These are phyloP conservation scores for Dendrobium officinale DNA, from an alignment of 106 monocot genomes.

Conservation along the genomic window DNA sequence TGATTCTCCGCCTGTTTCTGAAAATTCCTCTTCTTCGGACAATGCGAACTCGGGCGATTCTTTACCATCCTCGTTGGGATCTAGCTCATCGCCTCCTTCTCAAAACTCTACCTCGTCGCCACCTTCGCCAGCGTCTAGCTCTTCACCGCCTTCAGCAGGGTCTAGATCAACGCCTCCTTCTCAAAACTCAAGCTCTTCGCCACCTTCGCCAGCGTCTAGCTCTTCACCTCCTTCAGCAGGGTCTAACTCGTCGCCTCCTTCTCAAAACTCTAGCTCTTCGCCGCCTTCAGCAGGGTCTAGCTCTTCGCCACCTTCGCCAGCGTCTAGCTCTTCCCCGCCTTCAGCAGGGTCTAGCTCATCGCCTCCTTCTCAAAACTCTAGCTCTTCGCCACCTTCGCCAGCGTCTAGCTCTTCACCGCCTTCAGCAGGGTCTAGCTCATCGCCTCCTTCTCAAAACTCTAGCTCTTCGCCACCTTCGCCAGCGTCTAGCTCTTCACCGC, in stretches of 20 bases:
- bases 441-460: background rate
- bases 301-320: slow-evolving; percentile 5
- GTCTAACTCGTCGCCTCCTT: background rate
- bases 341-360: background rate
- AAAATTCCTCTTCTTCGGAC: background rate
- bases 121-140: background rate
- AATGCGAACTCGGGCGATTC: background rate
- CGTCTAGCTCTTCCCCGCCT: slow-evolving; percentile 2
- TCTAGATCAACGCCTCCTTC: background rate
- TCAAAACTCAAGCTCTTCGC: background rate
- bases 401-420: background rate
- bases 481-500: background rate
- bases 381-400: slow-evolving; percentile 5
- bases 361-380: background rate
- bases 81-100: no score
- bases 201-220: slow-evolving; percentile 3
- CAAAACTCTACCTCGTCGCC: no score
- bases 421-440: background rate
- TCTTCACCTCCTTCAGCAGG: background rate
- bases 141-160: slow-evolving; percentile 3
- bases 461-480: slow-evolving; percentile 7
- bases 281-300: background rate
- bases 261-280: background rate
- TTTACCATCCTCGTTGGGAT: background rate
- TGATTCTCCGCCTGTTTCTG: slow-evolving; percentile 4